These are phyloP conservation scores for peach (Prunus persica) DNA, from an alignment of 306 rosid species.

Conservation along the genomic window Prunus_persica_NCBIv2 NC_034016.1:21589501-21590000, in stretches of 20 bases:
- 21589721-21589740: background rate
- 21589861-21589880: conserved; percentile 82
- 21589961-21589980: conserved; percentile 79
- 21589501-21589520: background rate
- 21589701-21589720: conserved; percentile 20
- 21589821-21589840: conserved; percentile 66
- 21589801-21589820: conserved; percentile 80
- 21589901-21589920: conserved; percentile 66
- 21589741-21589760: conserved; percentile 20
- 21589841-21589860: conserved; percentile 73
- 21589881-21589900: conserved; percentile 71
- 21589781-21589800: conserved; percentile 70
- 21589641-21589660: conserved; percentile 64
- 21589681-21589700: conserved; percentile 33
- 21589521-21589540: background rate
- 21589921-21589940: conserved; percentile 77
- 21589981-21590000: conserved; percentile 48
- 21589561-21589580: conserved; percentile 75
- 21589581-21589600: conserved; percentile 66
- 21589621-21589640: conserved; percentile 98
- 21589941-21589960: conserved; percentile 80
- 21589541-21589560: conserved; percentile 48
- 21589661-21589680: conserved; percentile 65
- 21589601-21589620: conserved; percentile 77
- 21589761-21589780: conserved; percentile 35